Base-by-base conservation (phyloP, 768 basidiomycete genomes). In the Kwoniella europaea region DNA sequence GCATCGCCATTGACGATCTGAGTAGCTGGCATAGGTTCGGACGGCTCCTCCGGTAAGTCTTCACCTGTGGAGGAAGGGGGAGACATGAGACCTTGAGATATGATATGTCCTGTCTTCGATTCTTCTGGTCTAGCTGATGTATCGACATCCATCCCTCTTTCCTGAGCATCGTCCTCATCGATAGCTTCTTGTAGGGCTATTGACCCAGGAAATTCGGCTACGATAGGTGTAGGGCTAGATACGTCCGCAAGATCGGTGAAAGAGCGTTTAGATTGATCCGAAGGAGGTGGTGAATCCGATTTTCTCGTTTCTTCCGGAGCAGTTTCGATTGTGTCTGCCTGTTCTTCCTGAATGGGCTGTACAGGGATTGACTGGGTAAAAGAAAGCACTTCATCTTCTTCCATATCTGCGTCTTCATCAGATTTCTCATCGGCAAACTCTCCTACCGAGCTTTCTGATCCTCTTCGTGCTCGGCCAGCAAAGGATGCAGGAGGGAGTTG, bases 361-460 rank as follows among this genome's bases (percentile, higher is more conserved):
- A 44, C 27, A 20, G 22, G 29, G 1, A 52, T 29, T 13, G 63
- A 24, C 46, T 70, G 68, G 20, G 60, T 64, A 56, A 70, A 70
- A 10, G 68, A 56, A 43, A 70, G 50, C 12, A 70, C 77, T 12
- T 65, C 74, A 46, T 77, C 79, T 12, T 71, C 73, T n/a, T 79
- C 78, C 9, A 75, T 76, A n/a, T 79, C 77, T 22, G 74, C 74
- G 41, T 74, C 80, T 24, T 75, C 76, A 10, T 74, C 67, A 20
- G 63, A 61, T 15, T 52, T 35, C 41, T 29, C 24, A 43, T 52
- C 71, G 4, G 64, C 71, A 63, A 58, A 77, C 22, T 77, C 76
- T 13, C 74, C 76, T 22, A 77, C 72, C 6, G 76, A 77, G n/a
- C 71, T 73, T 24, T 74, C 73, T 3, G 73, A 73, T 13, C 67